Percentiles rank a stretch among this genome's conserved stretches.
Evolutionary conservation across 2,329 filamentous ascomycete species (phyloP).

Genomic region (Pyricularia grisea): DNA sequence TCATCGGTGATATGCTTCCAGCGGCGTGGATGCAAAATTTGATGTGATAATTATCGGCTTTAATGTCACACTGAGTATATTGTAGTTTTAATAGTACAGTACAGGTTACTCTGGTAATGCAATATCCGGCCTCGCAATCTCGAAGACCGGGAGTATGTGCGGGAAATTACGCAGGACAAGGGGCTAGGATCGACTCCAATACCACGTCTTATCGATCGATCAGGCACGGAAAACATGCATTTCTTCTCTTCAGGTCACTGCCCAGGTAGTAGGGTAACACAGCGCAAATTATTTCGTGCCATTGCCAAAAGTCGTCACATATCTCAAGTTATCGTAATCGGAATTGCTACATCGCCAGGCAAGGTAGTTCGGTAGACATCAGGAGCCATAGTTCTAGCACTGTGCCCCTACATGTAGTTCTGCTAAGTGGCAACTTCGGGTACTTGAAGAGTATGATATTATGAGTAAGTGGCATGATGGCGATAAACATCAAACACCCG

Average conservation of each 20-base stretch:
- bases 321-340: neutral
- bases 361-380: no score
- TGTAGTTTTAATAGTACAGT: neutral
- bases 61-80: neutral
- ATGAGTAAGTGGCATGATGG: neutral
- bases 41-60: neutral
- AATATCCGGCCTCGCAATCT: neutral
- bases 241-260: neutral
- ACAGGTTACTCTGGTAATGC: neutral
- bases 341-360: neutral
- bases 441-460: neutral
- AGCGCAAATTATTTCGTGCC: neutral
- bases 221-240: neutral
- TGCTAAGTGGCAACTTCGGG: neutral
- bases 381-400: neutral
- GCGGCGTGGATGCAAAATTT: neutral
- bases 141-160: neutral
- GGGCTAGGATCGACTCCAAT: neutral
- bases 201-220: neutral
- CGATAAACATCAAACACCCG: neutral
- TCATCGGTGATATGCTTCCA: neutral
- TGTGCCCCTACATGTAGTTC: neutral
- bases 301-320: neutral
- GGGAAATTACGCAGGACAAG: neutral
- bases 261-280: neutral